Evolutionary conservation across 768 basidiomycete species (phyloP).

Genomic region (Mycena floridula): DNA sequence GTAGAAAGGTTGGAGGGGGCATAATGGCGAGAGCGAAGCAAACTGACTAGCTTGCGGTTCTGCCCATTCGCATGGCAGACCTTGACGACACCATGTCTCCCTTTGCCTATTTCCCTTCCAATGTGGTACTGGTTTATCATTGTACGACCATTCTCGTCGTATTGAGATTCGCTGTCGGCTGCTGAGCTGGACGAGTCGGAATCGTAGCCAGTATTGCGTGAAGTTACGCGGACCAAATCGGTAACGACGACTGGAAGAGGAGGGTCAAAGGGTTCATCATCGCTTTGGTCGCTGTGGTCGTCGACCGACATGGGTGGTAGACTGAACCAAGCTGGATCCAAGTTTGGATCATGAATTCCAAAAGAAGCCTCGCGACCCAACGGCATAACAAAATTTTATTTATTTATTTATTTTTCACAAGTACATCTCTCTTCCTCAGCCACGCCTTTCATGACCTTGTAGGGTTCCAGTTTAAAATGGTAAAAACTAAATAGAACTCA

Average conservation of each 20-base stretch:
- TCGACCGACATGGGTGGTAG: too few species aligned
- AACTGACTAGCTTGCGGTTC: conserved; percentile 2
- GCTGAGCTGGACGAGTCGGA: neutral
- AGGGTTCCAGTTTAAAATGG: neutral
- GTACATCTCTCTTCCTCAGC: neutral
- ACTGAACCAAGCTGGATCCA: too few species aligned
- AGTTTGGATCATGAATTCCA: too few species aligned
- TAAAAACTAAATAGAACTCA: conserved; percentile 1
- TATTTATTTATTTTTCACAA: too few species aligned
- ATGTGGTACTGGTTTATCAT: conserved; percentile 6
- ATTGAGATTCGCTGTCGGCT: neutral
- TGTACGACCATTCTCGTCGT: conserved; percentile 4
- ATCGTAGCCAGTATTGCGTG: neutral
- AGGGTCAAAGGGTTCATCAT: neutral
- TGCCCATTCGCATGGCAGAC: conserved; percentile 12
- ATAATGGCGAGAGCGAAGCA: conserved; percentile 4
- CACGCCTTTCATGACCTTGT: neutral
- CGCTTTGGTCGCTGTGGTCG: too few species aligned
- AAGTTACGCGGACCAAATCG: conserved; percentile 11
- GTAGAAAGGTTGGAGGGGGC: conserved; percentile 10
- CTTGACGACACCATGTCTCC: conserved; percentile 21
- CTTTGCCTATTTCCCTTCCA: conserved; percentile 5
- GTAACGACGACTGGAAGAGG: neutral
- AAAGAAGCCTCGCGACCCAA: too few species aligned
- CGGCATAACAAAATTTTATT: too few species aligned